These are phyloP conservation scores for Penicillium sp. DNA, from an alignment of 2,329 filamentous ascomycete genomes.

Conservation along the genomic window DNA sequence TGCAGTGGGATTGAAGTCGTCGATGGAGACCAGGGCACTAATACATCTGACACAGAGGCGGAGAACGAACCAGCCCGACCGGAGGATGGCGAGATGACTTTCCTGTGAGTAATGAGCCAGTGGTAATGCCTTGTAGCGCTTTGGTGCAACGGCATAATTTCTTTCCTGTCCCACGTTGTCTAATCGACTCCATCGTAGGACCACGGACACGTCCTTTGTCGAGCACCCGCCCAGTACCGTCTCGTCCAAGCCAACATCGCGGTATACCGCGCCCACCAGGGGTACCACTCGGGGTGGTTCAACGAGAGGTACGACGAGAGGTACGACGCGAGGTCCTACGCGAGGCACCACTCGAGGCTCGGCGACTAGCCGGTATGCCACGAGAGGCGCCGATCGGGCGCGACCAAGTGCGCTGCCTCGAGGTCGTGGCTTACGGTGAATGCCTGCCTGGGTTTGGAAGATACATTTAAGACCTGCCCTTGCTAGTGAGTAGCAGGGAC, in stretches of 20 bases:
- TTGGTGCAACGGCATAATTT: no score
- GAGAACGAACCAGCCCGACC: constrained; percentile 35
- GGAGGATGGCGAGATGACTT: constrained; percentile 73
- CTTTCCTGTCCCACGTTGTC: background rate
- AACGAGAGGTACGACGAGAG: constrained; percentile 16
- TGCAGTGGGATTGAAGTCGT: background rate
- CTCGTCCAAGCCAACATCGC: constrained; percentile 50
- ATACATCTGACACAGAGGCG: constrained; percentile 31
- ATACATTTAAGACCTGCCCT: background rate
- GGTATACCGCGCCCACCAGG: constrained; percentile 25
- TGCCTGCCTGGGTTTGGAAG: background rate
- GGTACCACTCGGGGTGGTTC: background rate
- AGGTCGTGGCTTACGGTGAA: constrained; percentile 42
- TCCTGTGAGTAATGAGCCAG: constrained; percentile 62
- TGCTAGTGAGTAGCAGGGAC: background rate
- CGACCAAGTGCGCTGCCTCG: constrained; percentile 43
- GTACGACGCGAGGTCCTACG: constrained; percentile 21
- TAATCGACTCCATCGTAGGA: constrained; percentile 56
- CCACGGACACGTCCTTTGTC: constrained; percentile 87
- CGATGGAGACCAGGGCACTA: constrained; percentile 1
- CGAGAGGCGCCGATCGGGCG: constrained; percentile 36
- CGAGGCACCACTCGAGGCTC: constrained; percentile 29
- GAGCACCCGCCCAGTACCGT: constrained; percentile 68
- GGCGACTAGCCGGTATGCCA: constrained; percentile 37
- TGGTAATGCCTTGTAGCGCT: no score